A percentile compares a stretch with the other conserved stretches of the same genome.
phyloP scores from a whole-genome alignment of 148 eudicot genomes.

The Suaeda aralocaspica region DNA sequence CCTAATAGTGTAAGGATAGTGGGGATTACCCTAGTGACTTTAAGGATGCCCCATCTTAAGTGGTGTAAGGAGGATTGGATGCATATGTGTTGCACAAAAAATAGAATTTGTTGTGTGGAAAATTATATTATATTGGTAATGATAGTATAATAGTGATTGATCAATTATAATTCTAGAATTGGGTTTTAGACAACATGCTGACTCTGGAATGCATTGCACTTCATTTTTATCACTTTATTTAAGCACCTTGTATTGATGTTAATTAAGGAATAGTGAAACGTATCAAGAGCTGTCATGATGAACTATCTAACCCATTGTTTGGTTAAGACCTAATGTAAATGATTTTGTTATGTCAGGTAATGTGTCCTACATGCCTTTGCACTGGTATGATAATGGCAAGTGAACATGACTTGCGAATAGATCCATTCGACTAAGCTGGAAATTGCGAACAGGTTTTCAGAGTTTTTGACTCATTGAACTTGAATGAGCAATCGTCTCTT shows the following conservation, averaged over 20 bases:
- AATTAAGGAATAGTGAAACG: too few species aligned
- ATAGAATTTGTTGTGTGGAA: not conserved
- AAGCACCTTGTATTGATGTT: not conserved
- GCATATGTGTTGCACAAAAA: too few species aligned
- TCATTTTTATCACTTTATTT: not conserved
- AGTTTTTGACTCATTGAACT: too few species aligned
- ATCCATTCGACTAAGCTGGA: constrained; percentile 46
- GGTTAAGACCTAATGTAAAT: constrained; percentile 1
- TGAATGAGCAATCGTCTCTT: not conserved
- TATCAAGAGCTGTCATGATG: not conserved
- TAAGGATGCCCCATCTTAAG: too few species aligned
- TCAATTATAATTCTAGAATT: not conserved
- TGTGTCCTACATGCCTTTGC: constrained; percentile 94
- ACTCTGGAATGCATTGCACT: not conserved
- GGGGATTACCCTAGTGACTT: too few species aligned
- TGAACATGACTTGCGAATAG: constrained; percentile 75
- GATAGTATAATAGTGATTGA: too few species aligned
- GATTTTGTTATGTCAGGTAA: constrained; percentile 41
- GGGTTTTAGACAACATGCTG: not conserved
- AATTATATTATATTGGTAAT: too few species aligned
- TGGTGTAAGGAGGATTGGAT: too few species aligned
- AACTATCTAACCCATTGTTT: not conserved
- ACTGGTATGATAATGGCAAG: constrained; percentile 94
- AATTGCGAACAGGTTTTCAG: not conserved
- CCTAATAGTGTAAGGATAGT: too few species aligned